Percentiles rank a stretch among this genome's conserved stretches.
These are phyloP conservation scores for Fusarium sp. DNA, from an alignment of 2,329 filamentous ascomycete species.

Conservation along the genomic window DNA sequence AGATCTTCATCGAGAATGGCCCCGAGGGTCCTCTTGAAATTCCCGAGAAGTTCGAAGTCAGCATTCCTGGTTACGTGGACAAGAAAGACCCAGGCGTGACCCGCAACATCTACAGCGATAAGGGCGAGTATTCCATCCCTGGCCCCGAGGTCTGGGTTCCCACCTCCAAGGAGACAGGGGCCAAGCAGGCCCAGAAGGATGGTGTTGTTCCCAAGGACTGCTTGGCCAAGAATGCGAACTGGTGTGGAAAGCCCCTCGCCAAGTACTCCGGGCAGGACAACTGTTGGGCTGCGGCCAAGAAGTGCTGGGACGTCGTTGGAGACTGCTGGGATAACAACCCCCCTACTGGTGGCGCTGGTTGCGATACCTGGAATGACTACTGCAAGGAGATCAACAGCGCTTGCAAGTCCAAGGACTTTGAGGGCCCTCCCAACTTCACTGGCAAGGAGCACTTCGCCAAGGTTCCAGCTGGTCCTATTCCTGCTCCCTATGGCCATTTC, in stretches of 20 bases:
- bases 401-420: slow-evolving; percentile 56
- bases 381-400: slow-evolving; percentile 62
- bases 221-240: slow-evolving; percentile 76
- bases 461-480: slow-evolving; percentile 50
- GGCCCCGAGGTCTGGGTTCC: slow-evolving; percentile 65
- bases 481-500: slow-evolving; percentile 45
- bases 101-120: slow-evolving; percentile 71
- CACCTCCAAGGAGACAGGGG: slow-evolving; percentile 29
- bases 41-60: slow-evolving; percentile 62
- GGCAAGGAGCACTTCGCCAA: slow-evolving; percentile 49
- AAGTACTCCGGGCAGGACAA: slow-evolving; percentile 64
- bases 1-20: slow-evolving; percentile 69
- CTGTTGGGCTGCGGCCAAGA: slow-evolving; percentile 68
- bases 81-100: slow-evolving; percentile 64
- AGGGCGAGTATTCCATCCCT: slow-evolving; percentile 64
- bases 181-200: slow-evolving; percentile 46
- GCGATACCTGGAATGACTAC: slow-evolving; percentile 70
- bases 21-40: slow-evolving; percentile 60
- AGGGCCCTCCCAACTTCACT: slow-evolving; percentile 60
- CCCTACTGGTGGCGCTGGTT: slow-evolving; percentile 69
- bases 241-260: slow-evolving; percentile 73
- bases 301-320: slow-evolving; percentile 69
- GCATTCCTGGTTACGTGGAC: slow-evolving; percentile 74
- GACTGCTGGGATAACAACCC: slow-evolving; percentile 69
- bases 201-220: slow-evolving; percentile 67